Conservation (phyloP, 352 stramenopile species). For the Pythium chondricola region DNA sequence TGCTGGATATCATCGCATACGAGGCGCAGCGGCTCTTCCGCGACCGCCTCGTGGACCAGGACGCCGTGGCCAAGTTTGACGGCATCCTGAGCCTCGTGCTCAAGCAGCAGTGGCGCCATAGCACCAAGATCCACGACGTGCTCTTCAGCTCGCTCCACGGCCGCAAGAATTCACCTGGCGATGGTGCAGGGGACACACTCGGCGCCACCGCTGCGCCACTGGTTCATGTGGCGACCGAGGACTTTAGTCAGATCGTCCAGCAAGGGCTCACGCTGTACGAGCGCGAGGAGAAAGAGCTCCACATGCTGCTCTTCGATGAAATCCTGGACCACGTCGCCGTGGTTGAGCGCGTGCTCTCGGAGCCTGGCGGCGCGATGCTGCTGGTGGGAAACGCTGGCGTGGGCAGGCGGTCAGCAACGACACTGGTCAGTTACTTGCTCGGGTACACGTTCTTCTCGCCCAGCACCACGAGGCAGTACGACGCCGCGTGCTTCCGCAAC, state of each 20-base stretch:
- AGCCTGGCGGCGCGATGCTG: slow-evolving; percentile 84
- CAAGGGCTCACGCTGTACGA: slow-evolving; percentile 93
- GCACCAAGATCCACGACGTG: slow-evolving; percentile 63
- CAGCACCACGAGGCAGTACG: slow-evolving; percentile 71
- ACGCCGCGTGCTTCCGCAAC: slow-evolving; percentile 63
- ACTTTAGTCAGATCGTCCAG: slow-evolving; percentile 80
- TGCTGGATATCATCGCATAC: slow-evolving; percentile 89
- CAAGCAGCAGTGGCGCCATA: slow-evolving; percentile 83
- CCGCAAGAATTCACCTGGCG: slow-evolving; percentile 24
- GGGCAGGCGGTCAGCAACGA: slow-evolving; percentile 77
- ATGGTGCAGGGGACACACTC: slow-evolving; percentile 8
- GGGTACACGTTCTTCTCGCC: slow-evolving; percentile 85
- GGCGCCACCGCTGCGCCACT: slow-evolving; percentile 26
- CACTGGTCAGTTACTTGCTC: slow-evolving; percentile 85
- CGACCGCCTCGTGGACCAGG: slow-evolving; percentile 84
- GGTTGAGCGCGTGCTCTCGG: slow-evolving; percentile 85
- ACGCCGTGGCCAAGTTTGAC: slow-evolving; percentile 80
- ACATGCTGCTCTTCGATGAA: slow-evolving; percentile 92
- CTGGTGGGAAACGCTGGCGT: slow-evolving; percentile 87
- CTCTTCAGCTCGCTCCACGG: slow-evolving; percentile 85
- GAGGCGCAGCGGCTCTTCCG: slow-evolving; percentile 87
- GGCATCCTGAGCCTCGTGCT: slow-evolving; percentile 74
- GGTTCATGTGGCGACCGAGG: slow-evolving; percentile 59
- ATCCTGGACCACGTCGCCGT: slow-evolving; percentile 89
- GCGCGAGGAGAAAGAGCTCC: slow-evolving; percentile 91